phyloP scores from a whole-genome alignment of 2,329 filamentous ascomycete genomes.

The Lecanosticta acicola region DNA sequence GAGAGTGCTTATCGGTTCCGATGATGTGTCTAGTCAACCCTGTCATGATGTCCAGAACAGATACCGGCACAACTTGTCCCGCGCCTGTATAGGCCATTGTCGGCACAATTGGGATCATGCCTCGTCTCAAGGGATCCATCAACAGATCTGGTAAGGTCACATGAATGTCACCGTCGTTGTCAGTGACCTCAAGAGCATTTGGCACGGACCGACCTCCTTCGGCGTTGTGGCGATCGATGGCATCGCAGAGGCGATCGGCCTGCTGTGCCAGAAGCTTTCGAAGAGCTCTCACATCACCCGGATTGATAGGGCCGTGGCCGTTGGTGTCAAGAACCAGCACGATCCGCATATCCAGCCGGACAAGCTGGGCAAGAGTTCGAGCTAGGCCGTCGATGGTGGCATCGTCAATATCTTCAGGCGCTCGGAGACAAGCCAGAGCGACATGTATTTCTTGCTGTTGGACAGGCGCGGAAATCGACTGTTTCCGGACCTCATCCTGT shows the following conservation, averaged over 20 bases:
- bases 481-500: slow-evolving; percentile 37
- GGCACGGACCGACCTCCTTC: slow-evolving; percentile 66
- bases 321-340: slow-evolving; percentile 75
- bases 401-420: slow-evolving; percentile 65
- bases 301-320: slow-evolving; percentile 21
- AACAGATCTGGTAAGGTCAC: slow-evolving; percentile 49
- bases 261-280: slow-evolving; percentile 47
- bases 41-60: slow-evolving; percentile 62
- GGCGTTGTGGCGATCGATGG: slow-evolving; percentile 64
- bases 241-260: slow-evolving; percentile 65
- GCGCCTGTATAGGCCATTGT: slow-evolving; percentile 55
- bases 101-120: slow-evolving; percentile 65
- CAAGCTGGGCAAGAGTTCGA: slow-evolving; percentile 76
- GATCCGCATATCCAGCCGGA: slow-evolving; percentile 72
- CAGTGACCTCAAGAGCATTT: slow-evolving; percentile 41
- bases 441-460: slow-evolving; percentile 57
- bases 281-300: slow-evolving; percentile 14
- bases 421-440: slow-evolving; percentile 77
- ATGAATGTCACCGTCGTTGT: slow-evolving; percentile 31
- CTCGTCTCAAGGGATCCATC: slow-evolving; percentile 59
- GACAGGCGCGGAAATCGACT: slow-evolving; percentile 25
- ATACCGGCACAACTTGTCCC: slow-evolving; percentile 45
- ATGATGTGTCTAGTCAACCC: slow-evolving; percentile 72
- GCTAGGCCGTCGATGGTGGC: slow-evolving; percentile 67
- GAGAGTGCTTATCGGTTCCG: slow-evolving; percentile 45